A percentile compares a stretch with the other conserved stretches of the same genome.
Conservation (phyloP, 192 early-diverging fungal species). For the Coemansia sp. region DNA sequence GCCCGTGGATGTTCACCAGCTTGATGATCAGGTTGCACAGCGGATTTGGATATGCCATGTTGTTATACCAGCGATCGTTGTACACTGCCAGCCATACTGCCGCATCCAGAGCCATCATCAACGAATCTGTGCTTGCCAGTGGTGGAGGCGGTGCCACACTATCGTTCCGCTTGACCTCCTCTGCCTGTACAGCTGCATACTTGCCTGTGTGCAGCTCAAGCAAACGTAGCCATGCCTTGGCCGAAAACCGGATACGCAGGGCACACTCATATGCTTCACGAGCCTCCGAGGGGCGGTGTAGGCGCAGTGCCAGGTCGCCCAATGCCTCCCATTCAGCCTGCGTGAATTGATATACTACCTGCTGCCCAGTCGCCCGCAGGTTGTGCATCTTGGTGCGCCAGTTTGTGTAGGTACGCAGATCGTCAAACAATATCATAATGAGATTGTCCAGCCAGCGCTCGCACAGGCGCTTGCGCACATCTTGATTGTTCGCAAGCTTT, state of each 20-base stretch:
- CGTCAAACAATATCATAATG: conserved; percentile 98
- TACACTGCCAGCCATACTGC: conserved; percentile 82
- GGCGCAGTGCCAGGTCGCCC: conserved; percentile 85
- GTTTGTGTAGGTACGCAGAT: conserved; percentile 91
- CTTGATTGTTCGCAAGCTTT: neutral
- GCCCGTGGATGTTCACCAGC: conserved; percentile 81
- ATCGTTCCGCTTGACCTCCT: conserved; percentile 53
- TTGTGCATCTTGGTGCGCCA: conserved; percentile 82
- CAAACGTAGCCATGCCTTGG: conserved; percentile 84
- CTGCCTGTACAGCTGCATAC: conserved; percentile 62
- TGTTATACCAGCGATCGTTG: conserved; percentile 89
- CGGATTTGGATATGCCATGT: conserved; percentile 87
- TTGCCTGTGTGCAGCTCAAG: conserved; percentile 66
- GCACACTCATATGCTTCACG: conserved; percentile 88
- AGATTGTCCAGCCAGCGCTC: conserved; percentile 99
- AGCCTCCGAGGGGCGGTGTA: conserved; percentile 87
- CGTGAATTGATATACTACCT: conserved; percentile 85
- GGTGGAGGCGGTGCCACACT: conserved; percentile 14
- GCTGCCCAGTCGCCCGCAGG: conserved; percentile 51
- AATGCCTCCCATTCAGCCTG: conserved; percentile 98
- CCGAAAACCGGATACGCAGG: conserved; percentile 87
- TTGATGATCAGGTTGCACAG: conserved; percentile 82
- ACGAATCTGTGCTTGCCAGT: conserved; percentile 57
- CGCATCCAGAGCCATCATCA: conserved; percentile 75
- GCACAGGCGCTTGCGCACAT: conserved; percentile 85